These are phyloP conservation scores for Phytopythium mirpurense DNA, from an alignment of 352 stramenopile species.

Conservation along the genomic window DNA sequence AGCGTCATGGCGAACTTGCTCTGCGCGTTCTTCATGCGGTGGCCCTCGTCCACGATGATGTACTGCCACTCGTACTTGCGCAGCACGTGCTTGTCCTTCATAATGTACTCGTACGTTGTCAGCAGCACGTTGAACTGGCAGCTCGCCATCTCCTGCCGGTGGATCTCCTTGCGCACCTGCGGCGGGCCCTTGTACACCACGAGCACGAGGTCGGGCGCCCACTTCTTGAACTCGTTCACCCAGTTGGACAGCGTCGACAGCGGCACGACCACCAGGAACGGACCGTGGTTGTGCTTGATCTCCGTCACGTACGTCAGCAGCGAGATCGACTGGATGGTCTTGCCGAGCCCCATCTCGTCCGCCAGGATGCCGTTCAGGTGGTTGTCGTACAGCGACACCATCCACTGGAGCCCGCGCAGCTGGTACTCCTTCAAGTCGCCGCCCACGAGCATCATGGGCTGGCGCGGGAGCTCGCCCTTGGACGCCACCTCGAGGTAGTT, in stretches of 20 bases:
- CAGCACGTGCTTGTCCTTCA: constrained; percentile 89
- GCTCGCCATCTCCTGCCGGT: constrained; percentile 76
- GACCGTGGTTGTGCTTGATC: constrained; percentile 87
- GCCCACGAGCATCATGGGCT: constrained; percentile 95
- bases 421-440: constrained; percentile 98
- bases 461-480: constrained; percentile 79
- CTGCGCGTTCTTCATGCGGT: constrained; percentile 91
- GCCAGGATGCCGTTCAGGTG: constrained; percentile 98
- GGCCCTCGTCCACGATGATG: constrained; percentile 93
- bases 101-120: constrained; percentile 94
- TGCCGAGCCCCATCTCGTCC: constrained; percentile 94
- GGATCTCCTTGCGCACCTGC: constrained; percentile 77
- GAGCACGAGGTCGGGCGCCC: constrained; percentile 94
- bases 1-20: constrained; percentile 89
- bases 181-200: constrained; percentile 94
- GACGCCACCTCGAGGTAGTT: constrained; percentile 84
- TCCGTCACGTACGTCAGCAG: constrained; percentile 81
- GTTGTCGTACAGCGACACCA: constrained; percentile 98
- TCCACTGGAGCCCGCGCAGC: constrained; percentile 98
- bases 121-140: constrained; percentile 91
- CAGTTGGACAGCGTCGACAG: constrained; percentile 94
- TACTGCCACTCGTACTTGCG: constrained; percentile 90
- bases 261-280: constrained; percentile 98
- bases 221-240: constrained; percentile 93
- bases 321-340: constrained; percentile 87